Base-by-base conservation (phyloP, 2,329 filamentous ascomycete species). In the Penicillium sp. region DNA sequence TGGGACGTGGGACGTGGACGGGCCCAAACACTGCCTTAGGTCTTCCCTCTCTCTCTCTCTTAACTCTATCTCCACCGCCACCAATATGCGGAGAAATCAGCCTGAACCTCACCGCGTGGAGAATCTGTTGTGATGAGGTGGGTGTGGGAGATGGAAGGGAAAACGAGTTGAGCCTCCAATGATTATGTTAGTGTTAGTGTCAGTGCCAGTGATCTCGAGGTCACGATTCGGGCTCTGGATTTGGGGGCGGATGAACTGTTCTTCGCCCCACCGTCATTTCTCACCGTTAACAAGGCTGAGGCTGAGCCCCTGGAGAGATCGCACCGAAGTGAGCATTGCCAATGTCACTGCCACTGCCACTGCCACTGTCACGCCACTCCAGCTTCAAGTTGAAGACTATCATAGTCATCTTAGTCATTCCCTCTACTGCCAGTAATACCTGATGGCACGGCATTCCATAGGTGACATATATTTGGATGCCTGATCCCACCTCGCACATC, bases 241-340 rank as follows among this genome's bases (percentile, higher is more conserved):
- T 43, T 43, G 40, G 40, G 40, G 40, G 40, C 40, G 23, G 40
- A 43, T 43, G 40, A 43, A 28, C 40, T 43, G 23, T 43, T 42
- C n/a, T 7, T 42, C 23, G 40, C 40, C 40, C 40, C 40, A 43
- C 40, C 40, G 40, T 43, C 40, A 43, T 43, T 43, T 43, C 24
- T 28, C n/a, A 9, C 10, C 40, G 8, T 29, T 43, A 18, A 18
- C 40, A 43, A 43, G 40, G 40, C 40, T 43, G 40, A 42, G 14
- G 13, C 16, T 19, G 18, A 13, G 36, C 36, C 39, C 39, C 39
- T n/a, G n/a, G n/a, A n/a, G 21, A 42, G 39, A 11, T 42, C 13
- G n/a, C n/a, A n/a, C n/a, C n/a, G n/a, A n/a, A 42, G 23, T 9
- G 16, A 19, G 3, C n/a, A 37, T n/a, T 8, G 34, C n/a, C n/a